Conservation (phyloP, 441 rosid species). For the Francoa sonchifolia region DNA sequence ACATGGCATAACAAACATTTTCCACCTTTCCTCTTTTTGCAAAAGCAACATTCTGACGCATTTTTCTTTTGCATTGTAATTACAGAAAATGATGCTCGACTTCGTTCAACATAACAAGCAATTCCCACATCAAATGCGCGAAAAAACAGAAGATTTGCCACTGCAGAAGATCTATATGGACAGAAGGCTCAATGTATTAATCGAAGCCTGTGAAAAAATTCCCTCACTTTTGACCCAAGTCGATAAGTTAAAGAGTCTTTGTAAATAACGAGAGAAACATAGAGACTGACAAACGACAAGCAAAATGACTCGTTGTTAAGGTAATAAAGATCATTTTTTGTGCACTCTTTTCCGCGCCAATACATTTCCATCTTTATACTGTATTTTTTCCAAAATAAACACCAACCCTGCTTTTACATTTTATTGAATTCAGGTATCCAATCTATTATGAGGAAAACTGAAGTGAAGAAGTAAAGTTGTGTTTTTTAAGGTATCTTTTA, state of each 20-base stretch:
- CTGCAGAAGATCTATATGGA: conserved; percentile 9
- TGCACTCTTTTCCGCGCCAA: too few species aligned
- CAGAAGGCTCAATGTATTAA: conserved; percentile 34
- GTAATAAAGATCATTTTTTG: too few species aligned
- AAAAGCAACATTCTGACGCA: not conserved
- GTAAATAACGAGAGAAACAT: too few species aligned
- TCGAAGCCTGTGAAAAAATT: conserved; percentile 54
- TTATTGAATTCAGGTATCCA: too few species aligned
- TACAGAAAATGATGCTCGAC: conserved; percentile 60
- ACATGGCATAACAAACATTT: not conserved
- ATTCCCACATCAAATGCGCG: conserved; percentile 12
- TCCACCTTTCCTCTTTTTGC: not conserved
- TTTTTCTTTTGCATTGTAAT: conserved; percentile 6
- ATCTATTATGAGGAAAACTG: too few species aligned
- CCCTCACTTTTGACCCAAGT: conserved; percentile 39
- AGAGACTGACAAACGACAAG: too few species aligned
- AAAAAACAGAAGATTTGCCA: conserved; percentile 12
- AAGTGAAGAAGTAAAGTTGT: too few species aligned
- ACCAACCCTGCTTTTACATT: too few species aligned
- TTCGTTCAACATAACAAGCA: conserved; percentile 31
- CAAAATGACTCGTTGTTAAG: too few species aligned
- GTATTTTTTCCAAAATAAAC: too few species aligned
- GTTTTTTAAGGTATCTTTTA: too few species aligned
- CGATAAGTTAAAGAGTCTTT: conserved; percentile 33
- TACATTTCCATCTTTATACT: too few species aligned